Evolutionary conservation across 2,329 filamentous ascomycete genomes (phyloP), one percentile per base, ranked within the genome.

Genomic region (Fusarium sp.): DNA sequence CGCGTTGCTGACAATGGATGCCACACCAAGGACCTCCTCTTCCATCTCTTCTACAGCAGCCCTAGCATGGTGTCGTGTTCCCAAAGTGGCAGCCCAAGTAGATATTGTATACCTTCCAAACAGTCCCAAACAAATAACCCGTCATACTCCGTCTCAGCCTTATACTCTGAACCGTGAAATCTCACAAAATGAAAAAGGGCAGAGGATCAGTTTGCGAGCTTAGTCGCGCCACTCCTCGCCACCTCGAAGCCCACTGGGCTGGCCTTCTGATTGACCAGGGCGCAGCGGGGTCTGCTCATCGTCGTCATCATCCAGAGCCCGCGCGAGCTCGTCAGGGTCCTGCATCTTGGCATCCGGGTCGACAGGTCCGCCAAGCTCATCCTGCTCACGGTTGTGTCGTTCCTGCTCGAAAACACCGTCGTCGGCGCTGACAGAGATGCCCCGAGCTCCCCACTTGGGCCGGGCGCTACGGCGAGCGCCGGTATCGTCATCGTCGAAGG

Each of bases 351-450:
- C 91, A 77, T 92, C 90, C 0, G 90, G 88, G 76, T 92, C 90
- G 7, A 88, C 83, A 34, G 81, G 82, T 3, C 83, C 85, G 25
- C 84, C 83, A 30, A 88, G 80, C 63, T 87, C 84, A 73, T 86
- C 83, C 62, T 87, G 85, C 20, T 83, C 82, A n/a, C 83, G 84
- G 54, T 84, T 81, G 48, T 87, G 85, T 35, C 84, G 83, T 64
- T 90, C 87, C 45, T 84, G 80, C 64, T 87, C 88, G 14, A 90
- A 81, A 5, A 90, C 86, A 2, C 87, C 88, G 25, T 92, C 91
- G 74, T 93, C 91, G 35, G 91, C 91, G 73, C 89, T 91, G 76
- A 93, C 87, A 1, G 90, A 92, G 77, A 93, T 92, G 64, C 91
- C 91, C 30, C 91, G 86, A 5, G 88, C 83, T 14, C 91, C 90